Evolutionary conservation across 495 filamentous ascomycete genomes (phyloP), one percentile per base, ranked within the genome.

Genomic region (Xylaria flabelliformis): DNA sequence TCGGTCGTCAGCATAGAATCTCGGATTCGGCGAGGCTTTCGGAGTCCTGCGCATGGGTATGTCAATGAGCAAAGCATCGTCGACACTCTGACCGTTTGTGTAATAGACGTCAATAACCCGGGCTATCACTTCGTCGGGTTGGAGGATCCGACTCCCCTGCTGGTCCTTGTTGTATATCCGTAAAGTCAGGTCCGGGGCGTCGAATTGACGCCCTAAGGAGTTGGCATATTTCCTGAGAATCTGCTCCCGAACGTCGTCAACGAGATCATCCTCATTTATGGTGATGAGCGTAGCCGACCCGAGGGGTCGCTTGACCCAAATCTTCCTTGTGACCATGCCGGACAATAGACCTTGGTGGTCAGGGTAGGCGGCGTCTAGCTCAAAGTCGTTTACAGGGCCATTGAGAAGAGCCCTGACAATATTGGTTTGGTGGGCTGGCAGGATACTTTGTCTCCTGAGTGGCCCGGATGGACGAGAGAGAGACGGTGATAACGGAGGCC

Each of bases 161-260:
- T 94, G 85, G 80, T 98, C 96, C 24, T 95, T 91, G n/a, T 95
- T 87, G 80, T 94, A 93, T 78, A 97, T 97, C 41, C 83, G 91
- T 69, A 98, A 89, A 17, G 89, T 88, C 67, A 98, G 84, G 80
- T 99, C 96, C 26, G 96, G 97, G 19, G 96, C 85, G 83, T 99
- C 96, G 75, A 94, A 98, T 32, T 85, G 91, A 75, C 89, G 90
- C 9, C 95, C 97, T 39, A 99, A 83, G 10, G 94, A 95, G 81
- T 99, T 99, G 64, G 88, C 90, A 79, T 98, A 99, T 83, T 97
- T 98, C 74, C 88, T 89, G 74, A 99, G 83, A 34, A 98, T 94
- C 87, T 94, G 88, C 74, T 98, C 97, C 69, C 95, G 90, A 65
- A 97, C 91, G 83, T 98, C 97, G 77, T 99, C 96, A 24, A 98